phyloP scores from a whole-genome alignment of 2,329 filamentous ascomycete species.

The Chaetomium strumarium region DNA sequence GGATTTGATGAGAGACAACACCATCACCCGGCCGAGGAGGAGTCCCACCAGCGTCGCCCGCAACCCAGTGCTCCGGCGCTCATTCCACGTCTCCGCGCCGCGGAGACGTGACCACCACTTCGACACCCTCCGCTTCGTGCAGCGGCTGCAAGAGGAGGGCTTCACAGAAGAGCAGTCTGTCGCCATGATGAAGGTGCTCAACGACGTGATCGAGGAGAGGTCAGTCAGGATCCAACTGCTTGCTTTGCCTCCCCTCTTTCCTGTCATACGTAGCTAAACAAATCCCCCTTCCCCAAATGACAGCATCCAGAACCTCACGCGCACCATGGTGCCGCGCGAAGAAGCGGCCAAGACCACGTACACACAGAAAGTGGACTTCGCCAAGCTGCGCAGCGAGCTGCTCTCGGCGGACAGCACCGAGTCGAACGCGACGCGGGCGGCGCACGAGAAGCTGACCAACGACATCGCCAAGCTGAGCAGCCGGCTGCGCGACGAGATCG shows the following conservation, averaged over 20 bases:
- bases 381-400: constrained; percentile 90
- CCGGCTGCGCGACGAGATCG: constrained; percentile 86
- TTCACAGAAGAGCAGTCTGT: constrained; percentile 94
- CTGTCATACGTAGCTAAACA: background rate
- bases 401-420: constrained; percentile 89
- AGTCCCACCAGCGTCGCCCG: constrained; percentile 20
- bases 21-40: background rate
- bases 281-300: background rate
- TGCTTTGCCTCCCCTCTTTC: background rate
- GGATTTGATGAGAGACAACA: background rate
- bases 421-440: constrained; percentile 76
- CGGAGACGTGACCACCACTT: constrained; percentile 82
- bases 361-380: constrained; percentile 93
- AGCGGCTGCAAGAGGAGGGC: constrained; percentile 80
- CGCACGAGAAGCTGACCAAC: constrained; percentile 88
- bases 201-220: constrained; percentile 96
- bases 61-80: constrained; percentile 33
- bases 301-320: constrained; percentile 91
- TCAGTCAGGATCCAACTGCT: constrained; percentile 38
- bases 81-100: constrained; percentile 63
- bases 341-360: constrained; percentile 78
- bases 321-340: constrained; percentile 96
- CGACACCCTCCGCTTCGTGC: constrained; percentile 95
- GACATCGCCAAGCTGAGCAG: constrained; percentile 92
- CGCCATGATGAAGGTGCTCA: constrained; percentile 97